These are phyloP conservation scores for Candida coquimbonensis DNA, from an alignment of 805 yeast species.

Conservation along the genomic window DNA sequence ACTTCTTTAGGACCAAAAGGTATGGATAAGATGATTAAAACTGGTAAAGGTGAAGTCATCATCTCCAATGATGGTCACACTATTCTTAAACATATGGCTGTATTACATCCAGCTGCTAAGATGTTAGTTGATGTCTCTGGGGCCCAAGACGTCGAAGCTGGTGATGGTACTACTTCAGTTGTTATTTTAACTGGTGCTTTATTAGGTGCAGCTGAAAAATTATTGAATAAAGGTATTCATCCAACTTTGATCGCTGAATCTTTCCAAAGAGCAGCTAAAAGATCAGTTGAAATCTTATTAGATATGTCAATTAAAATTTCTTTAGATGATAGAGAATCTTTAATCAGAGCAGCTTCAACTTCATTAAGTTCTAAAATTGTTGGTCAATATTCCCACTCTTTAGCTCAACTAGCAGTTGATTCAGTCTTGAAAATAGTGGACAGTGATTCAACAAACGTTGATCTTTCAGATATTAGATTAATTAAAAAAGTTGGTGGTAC, in stretches of 20 bases:
- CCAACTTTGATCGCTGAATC: constrained; percentile 97
- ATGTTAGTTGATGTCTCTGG: constrained; percentile 97
- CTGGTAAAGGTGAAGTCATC: constrained; percentile 86
- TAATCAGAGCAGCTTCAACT: constrained; percentile 89
- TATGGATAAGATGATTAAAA: constrained; percentile 98
- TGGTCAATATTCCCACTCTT: constrained; percentile 76
- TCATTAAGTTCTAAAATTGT: constrained; percentile 94
- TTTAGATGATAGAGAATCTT: constrained; percentile 72
- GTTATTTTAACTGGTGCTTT: constrained; percentile 93
- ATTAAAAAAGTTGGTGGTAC: constrained; percentile 96
- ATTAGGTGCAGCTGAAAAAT: constrained; percentile 89
- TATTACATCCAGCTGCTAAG: constrained; percentile 96
- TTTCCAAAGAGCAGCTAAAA: constrained; percentile 79
- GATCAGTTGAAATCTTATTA: constrained; percentile 69
- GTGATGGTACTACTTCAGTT: constrained; percentile 98
- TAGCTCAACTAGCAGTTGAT: constrained; percentile 93
- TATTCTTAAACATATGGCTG: constrained; percentile 94
- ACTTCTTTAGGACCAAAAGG: constrained; percentile 96
- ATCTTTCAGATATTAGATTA: constrained; percentile 79
- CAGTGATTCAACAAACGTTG: constrained; percentile 60
- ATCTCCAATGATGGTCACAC: constrained; percentile 99
- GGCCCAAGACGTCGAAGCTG: constrained; percentile 99
- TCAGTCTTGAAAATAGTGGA: constrained; percentile 76
- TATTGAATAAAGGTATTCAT: constrained; percentile 85
- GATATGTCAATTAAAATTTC: constrained; percentile 81